A percentile compares a stretch with the other conserved stretches of the same genome.
Conservation (phyloP, 2,329 filamentous ascomycete genomes). For the Cyphellophora europaea region DNA sequence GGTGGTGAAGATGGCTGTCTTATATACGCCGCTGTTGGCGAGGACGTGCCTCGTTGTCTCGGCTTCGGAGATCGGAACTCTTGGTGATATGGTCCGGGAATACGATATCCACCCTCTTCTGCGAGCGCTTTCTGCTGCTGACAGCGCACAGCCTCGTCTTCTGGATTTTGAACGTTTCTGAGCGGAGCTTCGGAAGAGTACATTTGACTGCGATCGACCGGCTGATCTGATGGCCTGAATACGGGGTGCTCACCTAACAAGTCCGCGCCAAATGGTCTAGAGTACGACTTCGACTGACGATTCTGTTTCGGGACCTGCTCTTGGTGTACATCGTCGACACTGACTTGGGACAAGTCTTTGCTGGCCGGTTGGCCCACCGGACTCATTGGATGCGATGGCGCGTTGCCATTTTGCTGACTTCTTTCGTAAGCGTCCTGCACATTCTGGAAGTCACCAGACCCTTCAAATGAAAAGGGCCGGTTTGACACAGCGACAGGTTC, state of each 20-base stretch:
- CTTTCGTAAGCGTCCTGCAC: conserved; percentile 4
- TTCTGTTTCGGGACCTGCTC: conserved; percentile 3
- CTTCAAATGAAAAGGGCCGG: conserved; percentile 11
- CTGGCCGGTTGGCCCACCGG: conserved; percentile 11
- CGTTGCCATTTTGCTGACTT: conserved; percentile 2
- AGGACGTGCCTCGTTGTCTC: conserved; percentile 3
- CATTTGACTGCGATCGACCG: conserved; percentile 9
- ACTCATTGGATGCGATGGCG: conserved; percentile 9
- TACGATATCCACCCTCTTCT: conserved; percentile 14
- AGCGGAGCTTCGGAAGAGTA: conserved; percentile 13
- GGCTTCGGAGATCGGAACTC: conserved; percentile 14
- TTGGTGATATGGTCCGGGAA: conserved; percentile 19
- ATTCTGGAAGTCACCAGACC: conserved; percentile 7
- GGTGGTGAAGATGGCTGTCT: background rate
- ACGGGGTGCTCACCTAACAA: conserved; percentile 10
- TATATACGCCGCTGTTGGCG: conserved; percentile 3
- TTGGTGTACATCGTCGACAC: conserved; percentile 11
- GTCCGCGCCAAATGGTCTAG: conserved; percentile 10
- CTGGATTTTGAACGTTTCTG: conserved; percentile 13
- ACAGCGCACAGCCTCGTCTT: conserved; percentile 8
- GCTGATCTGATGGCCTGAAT: background rate
- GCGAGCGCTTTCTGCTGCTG: conserved; percentile 2
- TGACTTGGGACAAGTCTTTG: conserved; percentile 13
- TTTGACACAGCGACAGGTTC: background rate
- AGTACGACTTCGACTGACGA: conserved; percentile 11